Evolutionary conservation across 164 flowering plant genomes (phyloP).

Genomic region (Hamamelis virginiana): DNA sequence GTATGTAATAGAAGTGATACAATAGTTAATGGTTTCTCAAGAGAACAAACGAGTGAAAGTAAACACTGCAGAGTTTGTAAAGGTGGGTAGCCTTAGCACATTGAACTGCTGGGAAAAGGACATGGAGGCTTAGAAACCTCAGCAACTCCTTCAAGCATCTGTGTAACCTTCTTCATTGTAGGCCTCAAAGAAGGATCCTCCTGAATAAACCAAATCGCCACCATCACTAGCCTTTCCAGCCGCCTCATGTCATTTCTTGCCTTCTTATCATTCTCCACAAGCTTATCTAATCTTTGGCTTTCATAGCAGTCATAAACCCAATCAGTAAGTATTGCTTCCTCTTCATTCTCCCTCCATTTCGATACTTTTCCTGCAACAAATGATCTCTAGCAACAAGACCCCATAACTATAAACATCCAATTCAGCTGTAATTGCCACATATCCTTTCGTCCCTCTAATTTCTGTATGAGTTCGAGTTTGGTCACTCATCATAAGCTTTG

Average conservation of each 20-base stretch:
- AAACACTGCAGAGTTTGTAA: too few relatives aligned
- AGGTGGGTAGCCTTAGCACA: too few relatives aligned
- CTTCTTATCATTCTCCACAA: conserved; percentile 18
- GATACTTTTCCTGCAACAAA: conserved; percentile 12
- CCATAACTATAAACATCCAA: conserved; percentile 23
- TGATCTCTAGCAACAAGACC: conserved; percentile 11
- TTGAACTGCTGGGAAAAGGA: conserved; percentile 7
- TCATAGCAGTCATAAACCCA: conserved; percentile 17
- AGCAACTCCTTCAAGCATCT: conserved; percentile 21
- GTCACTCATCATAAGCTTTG: conserved; percentile 17
- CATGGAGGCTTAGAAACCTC: conserved; percentile 19
- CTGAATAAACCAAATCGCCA: conserved; percentile 22
- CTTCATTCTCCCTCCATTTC: conserved; percentile 12
- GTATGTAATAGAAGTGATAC: too few relatives aligned
- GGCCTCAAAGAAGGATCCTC: conserved; percentile 7
- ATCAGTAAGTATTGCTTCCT: conserved; percentile 13
- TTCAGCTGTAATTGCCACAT: conserved; percentile 12
- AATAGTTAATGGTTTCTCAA: too few relatives aligned
- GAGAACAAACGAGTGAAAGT: too few relatives aligned
- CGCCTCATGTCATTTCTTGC: conserved; percentile 10
- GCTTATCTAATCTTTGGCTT: neutral
- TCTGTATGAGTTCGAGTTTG: conserved; percentile 16
- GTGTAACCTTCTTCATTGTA: neutral
- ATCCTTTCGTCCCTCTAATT: conserved; percentile 21
- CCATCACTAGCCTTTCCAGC: conserved; percentile 15